Conservation (phyloP, 768 basidiomycete genomes). For the Astraeus odoratus region DNA sequence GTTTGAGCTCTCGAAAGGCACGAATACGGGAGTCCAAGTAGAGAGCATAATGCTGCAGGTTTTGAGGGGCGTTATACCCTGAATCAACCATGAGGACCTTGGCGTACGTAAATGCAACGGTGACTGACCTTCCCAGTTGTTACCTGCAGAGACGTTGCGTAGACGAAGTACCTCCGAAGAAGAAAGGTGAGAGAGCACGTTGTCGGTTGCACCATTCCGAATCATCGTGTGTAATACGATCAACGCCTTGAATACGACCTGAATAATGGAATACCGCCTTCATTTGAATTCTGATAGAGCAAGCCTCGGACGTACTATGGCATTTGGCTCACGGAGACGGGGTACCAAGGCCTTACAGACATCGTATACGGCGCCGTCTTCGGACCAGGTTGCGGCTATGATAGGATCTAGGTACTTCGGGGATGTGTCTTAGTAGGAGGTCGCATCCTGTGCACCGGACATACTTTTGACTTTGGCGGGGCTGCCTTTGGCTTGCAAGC, state of each 20-base stretch:
- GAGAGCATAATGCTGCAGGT: conserved; percentile 77
- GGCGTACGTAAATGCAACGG: not conserved
- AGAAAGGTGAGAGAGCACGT: conserved; percentile 78
- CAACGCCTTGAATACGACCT: conserved; percentile 98
- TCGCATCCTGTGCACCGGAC: conserved; percentile 9
- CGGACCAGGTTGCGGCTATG: conserved; percentile 93
- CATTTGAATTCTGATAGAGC: not conserved
- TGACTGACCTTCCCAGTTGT: conserved; percentile 73
- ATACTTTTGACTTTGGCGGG: conserved; percentile 90
- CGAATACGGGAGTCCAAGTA: conserved; percentile 88
- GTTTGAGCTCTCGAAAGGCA: conserved; percentile 84
- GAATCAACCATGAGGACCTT: conserved; percentile 2
- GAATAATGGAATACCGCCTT: conserved; percentile 1
- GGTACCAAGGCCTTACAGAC: conserved; percentile 85
- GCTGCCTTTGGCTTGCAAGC: conserved; percentile 98
- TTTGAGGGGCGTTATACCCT: conserved; percentile 86
- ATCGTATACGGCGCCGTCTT: conserved; percentile 89
- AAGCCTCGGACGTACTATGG: conserved; percentile 53
- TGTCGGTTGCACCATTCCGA: conserved; percentile 93
- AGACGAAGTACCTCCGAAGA: conserved; percentile 76
- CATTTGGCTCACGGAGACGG: conserved; percentile 86
- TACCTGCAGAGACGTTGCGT: conserved; percentile 71
- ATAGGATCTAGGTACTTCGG: conserved; percentile 91
- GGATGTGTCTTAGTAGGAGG: no score
- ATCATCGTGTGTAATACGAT: conserved; percentile 96